Conservation (phyloP, 495 filamentous ascomycete species). For the Hypoxylon fragiforme region DNA sequence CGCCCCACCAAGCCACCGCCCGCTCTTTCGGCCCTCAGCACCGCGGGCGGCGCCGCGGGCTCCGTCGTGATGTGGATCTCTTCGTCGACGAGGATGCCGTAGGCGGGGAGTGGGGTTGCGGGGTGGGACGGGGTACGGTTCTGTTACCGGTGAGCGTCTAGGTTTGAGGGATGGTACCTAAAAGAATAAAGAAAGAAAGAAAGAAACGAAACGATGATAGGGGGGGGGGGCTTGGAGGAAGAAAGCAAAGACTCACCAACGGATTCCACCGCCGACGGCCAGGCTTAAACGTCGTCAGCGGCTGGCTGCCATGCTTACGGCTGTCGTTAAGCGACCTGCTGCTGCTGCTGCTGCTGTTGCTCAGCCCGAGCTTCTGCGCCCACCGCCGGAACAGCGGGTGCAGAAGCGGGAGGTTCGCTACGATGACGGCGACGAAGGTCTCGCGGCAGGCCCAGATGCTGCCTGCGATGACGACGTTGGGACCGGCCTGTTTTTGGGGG, state of each 20-base stretch:
- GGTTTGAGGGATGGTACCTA: too few relatives aligned
- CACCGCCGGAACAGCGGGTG: constrained; percentile 48
- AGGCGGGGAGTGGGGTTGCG: not conserved
- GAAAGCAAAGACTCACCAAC: not conserved
- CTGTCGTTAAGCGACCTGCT: too few relatives aligned
- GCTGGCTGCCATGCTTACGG: not conserved
- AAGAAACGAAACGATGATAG: too few relatives aligned
- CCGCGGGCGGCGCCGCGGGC: not conserved
- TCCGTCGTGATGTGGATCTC: not conserved
- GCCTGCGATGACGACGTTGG: constrained; percentile 17
- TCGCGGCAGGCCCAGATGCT: constrained; percentile 55
- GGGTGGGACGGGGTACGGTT: not conserved
- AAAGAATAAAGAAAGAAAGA: too few relatives aligned
- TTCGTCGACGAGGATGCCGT: not conserved
- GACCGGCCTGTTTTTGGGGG: constrained; percentile 38
- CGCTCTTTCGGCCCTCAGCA: not conserved
- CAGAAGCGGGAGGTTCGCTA: constrained; percentile 58
- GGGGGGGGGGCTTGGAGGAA: not conserved
- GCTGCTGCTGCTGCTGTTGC: not conserved
- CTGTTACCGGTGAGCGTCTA: not conserved
- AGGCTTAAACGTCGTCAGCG: not conserved
- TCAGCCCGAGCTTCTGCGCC: constrained; percentile 29
- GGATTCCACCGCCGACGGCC: not conserved
- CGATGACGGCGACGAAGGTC: constrained; percentile 57
- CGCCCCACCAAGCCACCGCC: not conserved